phyloP scores from a whole-genome alignment of 176 grass and related monocot genomes.

The Eragrostis nindensis region DNA sequence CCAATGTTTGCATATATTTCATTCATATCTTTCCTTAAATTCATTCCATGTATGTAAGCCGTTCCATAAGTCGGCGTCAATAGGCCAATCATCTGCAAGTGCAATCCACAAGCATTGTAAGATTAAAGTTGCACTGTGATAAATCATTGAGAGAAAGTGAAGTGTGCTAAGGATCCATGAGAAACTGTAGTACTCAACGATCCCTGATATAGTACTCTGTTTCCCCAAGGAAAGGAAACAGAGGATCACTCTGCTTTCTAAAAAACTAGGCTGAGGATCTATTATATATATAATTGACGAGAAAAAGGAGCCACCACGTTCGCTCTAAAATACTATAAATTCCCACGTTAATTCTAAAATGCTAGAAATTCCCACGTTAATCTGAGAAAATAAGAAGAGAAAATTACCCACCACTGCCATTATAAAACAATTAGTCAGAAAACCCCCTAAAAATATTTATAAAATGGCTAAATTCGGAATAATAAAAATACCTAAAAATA shows the following conservation, averaged over 20 bases:
- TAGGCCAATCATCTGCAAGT: constrained; percentile 73
- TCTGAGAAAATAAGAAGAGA: too few species aligned
- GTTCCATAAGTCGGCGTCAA: constrained; percentile 62
- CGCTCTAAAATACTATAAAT: too few species aligned
- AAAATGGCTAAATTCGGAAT: too few species aligned
- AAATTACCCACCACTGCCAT: too few species aligned
- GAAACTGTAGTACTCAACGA: neutral
- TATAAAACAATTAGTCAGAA: too few species aligned
- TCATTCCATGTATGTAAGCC: constrained; percentile 82
- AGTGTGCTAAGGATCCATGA: neutral
- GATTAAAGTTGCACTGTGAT: neutral
- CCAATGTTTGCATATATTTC: constrained; percentile 78
- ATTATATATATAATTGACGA: too few species aligned
- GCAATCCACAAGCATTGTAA: neutral
- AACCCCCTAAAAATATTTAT: too few species aligned
- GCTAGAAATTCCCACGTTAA: too few species aligned
- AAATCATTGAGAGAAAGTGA: neutral
- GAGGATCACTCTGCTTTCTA: neutral
- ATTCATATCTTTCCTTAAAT: constrained; percentile 72
- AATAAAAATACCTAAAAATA: too few species aligned
- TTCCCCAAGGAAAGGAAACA: neutral
- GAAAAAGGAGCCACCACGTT: too few species aligned
- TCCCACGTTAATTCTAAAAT: too few species aligned
- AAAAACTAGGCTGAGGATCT: neutral
- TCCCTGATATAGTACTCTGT: neutral